These are phyloP conservation scores for Neurospora sublineolata DNA, from an alignment of 495 filamentous ascomycete species.

Conservation along the genomic window DNA sequence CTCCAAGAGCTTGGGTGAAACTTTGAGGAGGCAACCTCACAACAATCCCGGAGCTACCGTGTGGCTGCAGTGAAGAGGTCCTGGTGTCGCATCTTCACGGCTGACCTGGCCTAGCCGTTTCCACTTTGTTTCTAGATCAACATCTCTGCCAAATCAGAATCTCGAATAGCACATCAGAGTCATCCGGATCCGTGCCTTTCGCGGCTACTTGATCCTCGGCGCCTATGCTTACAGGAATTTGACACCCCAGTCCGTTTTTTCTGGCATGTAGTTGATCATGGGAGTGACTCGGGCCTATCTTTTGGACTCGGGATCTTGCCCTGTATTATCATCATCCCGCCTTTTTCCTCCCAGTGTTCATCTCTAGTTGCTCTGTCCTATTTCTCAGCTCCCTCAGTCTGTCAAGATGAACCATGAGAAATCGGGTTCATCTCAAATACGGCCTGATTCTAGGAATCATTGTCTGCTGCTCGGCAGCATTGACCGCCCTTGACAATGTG, in stretches of 20 bases:
- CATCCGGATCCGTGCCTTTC: slow-evolving; percentile 2
- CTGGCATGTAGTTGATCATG: not conserved
- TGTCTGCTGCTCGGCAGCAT: not conserved
- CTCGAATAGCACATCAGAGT: not conserved
- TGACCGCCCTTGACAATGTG: not conserved
- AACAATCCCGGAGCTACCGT: not conserved
- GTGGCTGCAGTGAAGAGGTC: not conserved
- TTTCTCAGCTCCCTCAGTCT: not conserved
- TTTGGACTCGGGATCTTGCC: not conserved
- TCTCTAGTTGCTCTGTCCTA: not conserved
- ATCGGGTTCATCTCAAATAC: not conserved
- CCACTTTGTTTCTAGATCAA: slow-evolving; percentile 1
- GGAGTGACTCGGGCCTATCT: not conserved
- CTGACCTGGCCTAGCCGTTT: slow-evolving; percentile 1
- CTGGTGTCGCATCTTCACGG: not conserved
- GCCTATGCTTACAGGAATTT: not conserved
- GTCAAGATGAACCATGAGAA: not conserved
- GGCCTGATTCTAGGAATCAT: not conserved
- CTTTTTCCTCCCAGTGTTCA: not conserved
- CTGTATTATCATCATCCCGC: not conserved
- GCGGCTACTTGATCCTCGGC: not conserved
- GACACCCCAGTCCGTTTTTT: not conserved
- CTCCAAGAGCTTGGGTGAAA: not conserved
- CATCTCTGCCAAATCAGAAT: slow-evolving; percentile 4
- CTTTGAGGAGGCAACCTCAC: not conserved